Evolutionary conservation across 2,329 filamentous ascomycete species (phyloP), one percentile per base, ranked within the genome.

Genomic region (Lasiodiplodia gonubiensis): DNA sequence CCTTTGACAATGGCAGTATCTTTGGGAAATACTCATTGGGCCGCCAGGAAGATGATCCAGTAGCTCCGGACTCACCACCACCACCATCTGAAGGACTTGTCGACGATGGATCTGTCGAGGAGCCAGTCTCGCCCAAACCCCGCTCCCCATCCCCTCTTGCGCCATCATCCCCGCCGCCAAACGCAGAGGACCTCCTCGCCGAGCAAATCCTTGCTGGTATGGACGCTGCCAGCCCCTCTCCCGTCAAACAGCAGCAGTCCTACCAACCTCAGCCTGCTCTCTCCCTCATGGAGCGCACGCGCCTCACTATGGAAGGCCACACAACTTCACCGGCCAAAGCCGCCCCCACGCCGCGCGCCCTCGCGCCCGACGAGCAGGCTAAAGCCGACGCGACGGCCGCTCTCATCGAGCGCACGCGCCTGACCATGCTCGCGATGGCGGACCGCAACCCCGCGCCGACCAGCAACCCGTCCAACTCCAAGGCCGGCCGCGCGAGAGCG

Each of bases 391-490:
- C 69, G 14, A 73, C 73, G 69, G 67, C 73, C n/a, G 82, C 90
- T 0, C 72, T 79, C 42, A 86, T 90, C 4, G 93, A 96, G 74
- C 90, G 93, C 57, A 96, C 94, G 0, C 88, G 91, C 21, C 84
- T 93, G 65, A 93, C 92, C 21, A 94, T 97, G 89, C 88, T 89
- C 0, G 84, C 88, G 3, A 82, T 86, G 55, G 85, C 87, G 1
- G 70, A 73, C 3, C 46, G 14, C 30, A 16, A 71, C 53, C 68
- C 72, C 71, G 10, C 70, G 69, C 42, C 66, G 7, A 46, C 18
- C 42, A 46, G 42, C 42, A 46, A 46, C 48, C 14, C 52, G 39
- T 42, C 52, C 12, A 70, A 27, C 70, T 70, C 46, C 4, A 66
- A 66, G 8, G 3, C 30, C 30, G 53, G 42, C 27, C 52, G 64